Base-by-base conservation (phyloP, 768 basidiomycete genomes). In the Thelephora ganbajun region DNA sequence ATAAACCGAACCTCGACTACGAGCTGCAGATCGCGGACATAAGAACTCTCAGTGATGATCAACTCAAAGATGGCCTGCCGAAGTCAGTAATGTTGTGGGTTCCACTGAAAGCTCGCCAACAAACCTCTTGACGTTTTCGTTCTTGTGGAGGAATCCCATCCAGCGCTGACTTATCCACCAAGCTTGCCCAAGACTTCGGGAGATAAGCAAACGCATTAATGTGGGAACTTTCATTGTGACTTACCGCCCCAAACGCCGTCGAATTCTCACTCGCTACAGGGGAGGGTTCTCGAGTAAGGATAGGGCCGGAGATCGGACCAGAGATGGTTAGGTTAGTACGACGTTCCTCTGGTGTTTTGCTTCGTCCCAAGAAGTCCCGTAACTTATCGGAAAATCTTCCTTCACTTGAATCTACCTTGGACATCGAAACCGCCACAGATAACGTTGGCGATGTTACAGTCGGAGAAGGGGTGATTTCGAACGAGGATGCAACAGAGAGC, bases 21-120 rank as follows among this genome's bases (percentile, higher is more conserved):
- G 30, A 94, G 71, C 57, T 99, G 94, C 23, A 97, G 63, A 60
- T 93, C 88, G 19, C 90, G 74, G 41, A 97, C 90, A 57, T 96
- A 99, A 0, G 85, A 77, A 6, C 71, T 73, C 61, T 99, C 94
- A 0, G 94, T 98, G 5, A 74, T 73, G 54, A 98, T 94, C 46
- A 98, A 71, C 65, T 99, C 94, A 54, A 97, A 98, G 45, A 96
- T 94, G 0, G 88, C 83, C 80, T 85, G 53, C 2, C 18, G 4
- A 23, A n/a, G 20, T n/a, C 6, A 35, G 20, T 11, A 2, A 11
- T 20, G 26, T n/a, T 35, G 14, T 30, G 26, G 47, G 13, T 34
- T 33, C n/a, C 14, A 42, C 2, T n/a, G 34, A 36, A 41, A n/a
- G 33, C 4, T 16, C 12, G 1, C 6, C 39, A 34, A 48, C 65